Evolutionary conservation across 345 rosid genomes (phyloP).

Genomic region (Eucalyptus sp.): DNA sequence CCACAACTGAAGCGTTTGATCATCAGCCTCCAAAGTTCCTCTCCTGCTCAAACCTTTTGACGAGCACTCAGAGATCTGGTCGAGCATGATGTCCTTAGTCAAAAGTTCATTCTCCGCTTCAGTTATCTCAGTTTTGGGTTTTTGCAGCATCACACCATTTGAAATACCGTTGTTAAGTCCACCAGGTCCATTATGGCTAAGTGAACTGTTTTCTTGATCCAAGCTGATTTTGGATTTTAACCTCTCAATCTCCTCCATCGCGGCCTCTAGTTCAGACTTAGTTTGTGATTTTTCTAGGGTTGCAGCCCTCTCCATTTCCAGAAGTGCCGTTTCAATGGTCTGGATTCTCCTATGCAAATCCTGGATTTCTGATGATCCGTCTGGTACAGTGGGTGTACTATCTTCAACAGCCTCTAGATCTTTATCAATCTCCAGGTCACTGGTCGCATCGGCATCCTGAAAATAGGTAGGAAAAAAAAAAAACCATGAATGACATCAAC

Average conservation of each 20-base stretch:
- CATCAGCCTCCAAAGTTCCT: conserved; percentile 40
- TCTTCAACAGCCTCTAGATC: conserved; percentile 10
- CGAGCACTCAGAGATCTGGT: conserved; percentile 81
- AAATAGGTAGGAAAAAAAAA: background rate
- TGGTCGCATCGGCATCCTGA: conserved; percentile 25
- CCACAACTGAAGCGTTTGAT: conserved; percentile 50
- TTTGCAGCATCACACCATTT: conserved; percentile 7
- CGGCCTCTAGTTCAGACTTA: conserved; percentile 44
- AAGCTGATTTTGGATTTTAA: conserved; percentile 20
- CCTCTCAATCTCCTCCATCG: conserved; percentile 40
- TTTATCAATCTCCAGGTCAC: conserved; percentile 15
- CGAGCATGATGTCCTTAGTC: conserved; percentile 93
- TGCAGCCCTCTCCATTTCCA: conserved; percentile 51
- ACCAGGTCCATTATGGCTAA: conserved; percentile 11
- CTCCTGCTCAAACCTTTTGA: conserved; percentile 65
- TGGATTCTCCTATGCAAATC: conserved; percentile 44
- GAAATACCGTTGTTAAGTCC: conserved; percentile 18
- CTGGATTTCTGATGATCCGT: conserved; percentile 32
- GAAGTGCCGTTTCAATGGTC: conserved; percentile 49
- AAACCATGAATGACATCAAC: background rate
- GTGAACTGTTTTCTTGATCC: background rate
- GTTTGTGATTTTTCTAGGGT: conserved; percentile 35
- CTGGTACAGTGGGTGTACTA: background rate
- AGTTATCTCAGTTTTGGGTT: conserved; percentile 25
- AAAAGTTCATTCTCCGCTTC: conserved; percentile 46